These are phyloP conservation scores for Athelia psychrophila DNA, from an alignment of 1,284 basidiomycete genomes.

Conservation along the genomic window DNA sequence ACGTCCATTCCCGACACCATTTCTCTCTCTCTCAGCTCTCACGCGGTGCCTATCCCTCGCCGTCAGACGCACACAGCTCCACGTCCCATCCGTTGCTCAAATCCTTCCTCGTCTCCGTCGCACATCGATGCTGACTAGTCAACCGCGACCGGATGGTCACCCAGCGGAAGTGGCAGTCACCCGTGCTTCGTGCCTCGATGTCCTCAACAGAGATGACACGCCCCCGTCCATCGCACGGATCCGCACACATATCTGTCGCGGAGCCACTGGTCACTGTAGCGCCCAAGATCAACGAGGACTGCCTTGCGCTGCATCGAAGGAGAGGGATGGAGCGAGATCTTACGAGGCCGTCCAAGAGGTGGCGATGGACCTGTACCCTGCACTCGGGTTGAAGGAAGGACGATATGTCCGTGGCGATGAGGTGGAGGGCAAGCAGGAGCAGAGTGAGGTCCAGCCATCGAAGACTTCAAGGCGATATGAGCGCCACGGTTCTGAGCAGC, in stretches of 20 bases:
- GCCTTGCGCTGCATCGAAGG: too few relatives aligned
- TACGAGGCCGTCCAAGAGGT: conserved; percentile 92
- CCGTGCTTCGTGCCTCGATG: too few relatives aligned
- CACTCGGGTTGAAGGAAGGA: conserved; percentile 98
- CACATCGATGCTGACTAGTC: conserved; percentile 92
- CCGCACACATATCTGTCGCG: too few relatives aligned
- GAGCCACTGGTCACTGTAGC: too few relatives aligned
- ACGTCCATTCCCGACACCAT: conserved; percentile 63
- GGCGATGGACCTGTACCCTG: conserved; percentile 94
- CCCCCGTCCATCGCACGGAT: too few relatives aligned
- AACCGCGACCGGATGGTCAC: conserved; percentile 99
- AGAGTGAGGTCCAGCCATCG: conserved; percentile 84
- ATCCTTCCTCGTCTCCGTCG: conserved; percentile 98
- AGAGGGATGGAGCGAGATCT: conserved; percentile 96
- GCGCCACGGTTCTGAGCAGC: conserved; percentile 96
- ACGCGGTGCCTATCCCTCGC: conserved; percentile 51
- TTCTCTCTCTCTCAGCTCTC: conserved; percentile 24
- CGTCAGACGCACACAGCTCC: conserved; percentile 91
- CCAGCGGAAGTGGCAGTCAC: conserved; percentile 98
- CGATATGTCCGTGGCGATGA: conserved; percentile 99
- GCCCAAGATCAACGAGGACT: too few relatives aligned
- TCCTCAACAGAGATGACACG: too few relatives aligned
- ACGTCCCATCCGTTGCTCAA: conserved; percentile 94
- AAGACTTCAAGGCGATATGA: conserved; percentile 84
- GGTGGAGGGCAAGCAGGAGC: conserved; percentile 80